phyloP scores from a whole-genome alignment of 2,329 filamentous ascomycete genomes.

The Calonectria pauciramosa region DNA sequence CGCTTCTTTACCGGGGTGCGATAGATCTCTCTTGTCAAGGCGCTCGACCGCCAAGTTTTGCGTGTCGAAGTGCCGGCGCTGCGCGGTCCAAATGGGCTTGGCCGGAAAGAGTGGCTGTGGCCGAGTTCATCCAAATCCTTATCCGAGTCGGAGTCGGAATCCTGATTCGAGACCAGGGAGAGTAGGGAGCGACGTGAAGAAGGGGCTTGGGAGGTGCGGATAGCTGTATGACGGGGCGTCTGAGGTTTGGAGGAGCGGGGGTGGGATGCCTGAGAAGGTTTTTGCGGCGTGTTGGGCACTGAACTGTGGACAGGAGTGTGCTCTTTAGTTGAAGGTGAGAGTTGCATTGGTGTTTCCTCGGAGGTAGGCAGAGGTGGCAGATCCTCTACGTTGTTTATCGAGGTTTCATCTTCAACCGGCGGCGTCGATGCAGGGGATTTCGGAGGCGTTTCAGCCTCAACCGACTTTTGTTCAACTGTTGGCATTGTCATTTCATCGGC shows the following conservation, averaged over 20 bases:
- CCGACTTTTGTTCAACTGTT: not conserved
- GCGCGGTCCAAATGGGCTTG: conserved; percentile 33
- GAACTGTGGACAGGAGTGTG: not conserved
- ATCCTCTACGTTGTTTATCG: not conserved
- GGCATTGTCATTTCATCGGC: not conserved
- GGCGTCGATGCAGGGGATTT: not conserved
- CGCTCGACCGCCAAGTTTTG: conserved; percentile 48
- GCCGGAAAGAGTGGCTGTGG: conserved; percentile 21
- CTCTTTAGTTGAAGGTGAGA: not conserved
- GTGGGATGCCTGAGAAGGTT: not conserved
- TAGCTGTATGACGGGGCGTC: conserved; percentile 43
- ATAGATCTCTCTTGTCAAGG: conserved; percentile 46
- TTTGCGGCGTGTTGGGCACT: conserved; percentile 26
- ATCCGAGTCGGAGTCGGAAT: conserved; percentile 57
- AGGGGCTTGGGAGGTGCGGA: conserved; percentile 43
- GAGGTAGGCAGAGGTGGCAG: not conserved
- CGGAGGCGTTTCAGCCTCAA: not conserved
- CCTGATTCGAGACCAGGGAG: conserved; percentile 58
- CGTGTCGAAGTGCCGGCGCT: conserved; percentile 32
- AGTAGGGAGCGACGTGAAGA: conserved; percentile 55
- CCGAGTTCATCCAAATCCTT: conserved; percentile 53
- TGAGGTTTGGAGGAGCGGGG: conserved; percentile 42
- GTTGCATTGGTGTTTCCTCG: not conserved
- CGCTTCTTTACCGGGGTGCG: conserved; percentile 46
- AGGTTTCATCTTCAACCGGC: not conserved